Conservation (phyloP, 225 moss, liverwort and hornwort species). For the Pleurozium schreberi region DNA sequence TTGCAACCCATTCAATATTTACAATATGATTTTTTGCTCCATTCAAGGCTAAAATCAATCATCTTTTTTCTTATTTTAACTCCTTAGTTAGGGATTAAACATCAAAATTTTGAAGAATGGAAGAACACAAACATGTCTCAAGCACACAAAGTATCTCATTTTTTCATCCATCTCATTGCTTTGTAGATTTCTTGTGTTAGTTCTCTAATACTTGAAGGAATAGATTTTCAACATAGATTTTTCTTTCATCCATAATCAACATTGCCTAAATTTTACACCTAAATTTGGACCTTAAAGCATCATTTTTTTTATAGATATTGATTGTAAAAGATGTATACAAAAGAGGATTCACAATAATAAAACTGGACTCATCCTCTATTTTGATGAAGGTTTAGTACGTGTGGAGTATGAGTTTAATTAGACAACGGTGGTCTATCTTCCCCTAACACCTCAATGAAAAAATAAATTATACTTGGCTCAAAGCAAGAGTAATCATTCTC, state of each 20-base stretch:
- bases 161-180: too few species aligned
- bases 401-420: background rate
- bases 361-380: accelerated
- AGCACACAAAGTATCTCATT: too few species aligned
- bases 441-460: background rate
- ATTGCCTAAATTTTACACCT: accelerated
- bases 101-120: too few species aligned
- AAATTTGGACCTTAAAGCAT: too few species aligned
- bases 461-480: background rate
- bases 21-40: too few species aligned
- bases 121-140: too few species aligned
- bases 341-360: accelerated
- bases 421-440: background rate
- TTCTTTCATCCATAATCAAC: background rate
- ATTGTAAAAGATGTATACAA: background rate
- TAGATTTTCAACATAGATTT: background rate
- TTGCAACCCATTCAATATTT: too few species aligned
- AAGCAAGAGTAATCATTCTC: background rate
- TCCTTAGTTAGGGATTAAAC: too few species aligned
- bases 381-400: accelerated
- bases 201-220: background rate
- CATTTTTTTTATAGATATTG: background rate
- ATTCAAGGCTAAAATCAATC: too few species aligned
- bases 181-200: too few species aligned
- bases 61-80: too few species aligned